Base-by-base conservation (phyloP, 352 stramenopile species). In the Phytopythium oedochilum region DNA sequence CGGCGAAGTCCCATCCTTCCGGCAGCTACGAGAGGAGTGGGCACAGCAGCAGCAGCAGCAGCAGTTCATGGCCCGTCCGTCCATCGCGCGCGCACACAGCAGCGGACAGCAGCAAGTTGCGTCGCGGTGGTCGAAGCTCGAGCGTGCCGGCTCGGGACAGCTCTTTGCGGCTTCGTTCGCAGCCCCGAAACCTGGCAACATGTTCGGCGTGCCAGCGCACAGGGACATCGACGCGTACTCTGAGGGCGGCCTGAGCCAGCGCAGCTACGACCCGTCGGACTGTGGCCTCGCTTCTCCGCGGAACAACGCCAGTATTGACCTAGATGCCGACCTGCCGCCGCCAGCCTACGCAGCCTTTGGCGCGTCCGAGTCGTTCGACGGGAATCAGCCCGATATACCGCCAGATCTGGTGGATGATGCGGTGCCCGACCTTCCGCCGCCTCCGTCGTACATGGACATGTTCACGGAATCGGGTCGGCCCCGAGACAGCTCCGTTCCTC, bases 1-100 rank as follows among this genome's bases (percentile, higher is more conserved):
- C 54, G 57, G 58, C 22, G 57, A 34, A 11, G 63, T 93, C 20
- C 81, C 78, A 15, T 90, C 80, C 7, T 89, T 88, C 43, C 75
- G 78, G 9, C 65, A 73, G 34, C 55, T 88, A 22, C 74, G 78
- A 5, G 73, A 88, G 58, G 75, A 73, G 20, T 68, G 55, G 44
- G 56, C 18, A 59, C 81, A 61, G 64, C 69, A n/a, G 54, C 64
- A 14, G 64, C 62, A 29, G 53, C 64, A 12, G 63, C 61, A 29
- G 55, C 83, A 63, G 62, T 51, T 38, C 15, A 23, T 25, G 52
- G 58, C 15, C 18, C 62, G 62, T 22, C 59, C 57, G 22, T 59
- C 63, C 1, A 67, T 80, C 32, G 39, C 22, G 50, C 57, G 67
- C 36, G 34, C 64, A 22, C 53, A 66, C 28, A 83, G 71, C 39